These are phyloP conservation scores for Yarrowia alimentaria DNA, from an alignment of 805 yeast species.

Conservation along the genomic window DNA sequence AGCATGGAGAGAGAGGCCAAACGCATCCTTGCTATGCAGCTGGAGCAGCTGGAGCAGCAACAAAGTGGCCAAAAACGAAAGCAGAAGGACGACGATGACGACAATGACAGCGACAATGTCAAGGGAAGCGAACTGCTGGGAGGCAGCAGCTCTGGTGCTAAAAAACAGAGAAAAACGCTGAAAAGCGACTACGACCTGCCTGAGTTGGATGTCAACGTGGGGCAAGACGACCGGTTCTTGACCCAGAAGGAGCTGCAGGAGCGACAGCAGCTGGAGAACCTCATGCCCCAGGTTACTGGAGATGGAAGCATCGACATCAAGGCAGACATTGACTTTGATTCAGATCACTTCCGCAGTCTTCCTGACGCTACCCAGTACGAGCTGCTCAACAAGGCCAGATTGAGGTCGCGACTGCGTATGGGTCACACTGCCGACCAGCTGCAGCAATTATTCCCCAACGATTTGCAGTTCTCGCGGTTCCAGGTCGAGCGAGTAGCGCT, in stretches of 20 bases:
- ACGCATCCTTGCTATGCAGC: conserved; percentile 70
- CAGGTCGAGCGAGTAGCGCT: conserved; percentile 92
- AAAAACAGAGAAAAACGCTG: conserved; percentile 2
- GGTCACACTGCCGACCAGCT: conserved; percentile 91
- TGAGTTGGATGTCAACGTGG: conserved; percentile 47
- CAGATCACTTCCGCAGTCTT: conserved; percentile 69
- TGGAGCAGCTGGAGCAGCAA: background rate
- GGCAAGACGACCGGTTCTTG: conserved; percentile 67
- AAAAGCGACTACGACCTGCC: conserved; percentile 37
- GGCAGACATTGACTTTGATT: conserved; percentile 70
- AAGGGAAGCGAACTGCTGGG: conserved; percentile 1
- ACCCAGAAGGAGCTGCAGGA: conserved; percentile 70
- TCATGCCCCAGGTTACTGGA: conserved; percentile 2
- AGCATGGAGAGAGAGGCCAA: conserved; percentile 74
- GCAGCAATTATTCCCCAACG: conserved; percentile 73
- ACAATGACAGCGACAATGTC: background rate
- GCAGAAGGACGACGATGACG: background rate
- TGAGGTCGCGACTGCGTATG: conserved; percentile 87
- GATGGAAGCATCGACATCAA: conserved; percentile 10
- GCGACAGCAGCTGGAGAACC: conserved; percentile 42
- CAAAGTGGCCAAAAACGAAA: background rate
- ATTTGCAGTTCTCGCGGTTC: conserved; percentile 83
- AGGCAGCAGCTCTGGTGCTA: background rate
- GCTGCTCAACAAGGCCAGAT: conserved; percentile 74
- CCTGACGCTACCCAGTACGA: conserved; percentile 87